Evolutionary conservation across 2,329 filamentous ascomycete genomes (phyloP).

Genomic region (Lithohypha guttulata): DNA sequence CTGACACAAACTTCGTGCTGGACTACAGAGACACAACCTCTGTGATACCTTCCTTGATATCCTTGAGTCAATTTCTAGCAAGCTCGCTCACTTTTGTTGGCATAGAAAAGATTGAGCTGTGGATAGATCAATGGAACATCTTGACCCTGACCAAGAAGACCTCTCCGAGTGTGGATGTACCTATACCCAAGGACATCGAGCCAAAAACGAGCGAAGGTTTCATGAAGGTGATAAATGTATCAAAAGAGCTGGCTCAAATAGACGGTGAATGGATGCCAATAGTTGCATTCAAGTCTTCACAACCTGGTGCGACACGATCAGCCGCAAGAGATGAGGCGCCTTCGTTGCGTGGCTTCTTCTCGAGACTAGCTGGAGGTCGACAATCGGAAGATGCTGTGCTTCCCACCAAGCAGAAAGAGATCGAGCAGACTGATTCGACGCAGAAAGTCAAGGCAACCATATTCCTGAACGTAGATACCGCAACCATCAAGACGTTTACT

Average conservation of each 20-base stretch:
- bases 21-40: constrained; percentile 86
- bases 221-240: constrained; percentile 75
- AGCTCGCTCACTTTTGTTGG: constrained; percentile 95
- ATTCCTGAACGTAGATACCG: constrained; percentile 79
- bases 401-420: constrained; percentile 34
- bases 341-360: constrained; percentile 70
- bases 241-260: constrained; percentile 80
- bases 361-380: constrained; percentile 51
- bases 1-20: constrained; percentile 81
- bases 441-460: constrained; percentile 59
- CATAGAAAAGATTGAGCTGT: constrained; percentile 75
- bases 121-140: constrained; percentile 77
- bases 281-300: constrained; percentile 68
- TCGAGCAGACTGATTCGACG: constrained; percentile 58
- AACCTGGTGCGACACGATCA: constrained; percentile 26
- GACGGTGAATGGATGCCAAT: constrained; percentile 82
- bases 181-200: constrained; percentile 68
- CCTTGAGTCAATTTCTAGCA: constrained; percentile 81
- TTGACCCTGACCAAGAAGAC: constrained; percentile 72
- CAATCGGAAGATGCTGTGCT: constrained; percentile 29
- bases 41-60: constrained; percentile 73
- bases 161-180: constrained; percentile 62
- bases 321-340: constrained; percentile 38
- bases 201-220: constrained; percentile 74
- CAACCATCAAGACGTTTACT: constrained; percentile 67